Evolutionary conservation across 495 filamentous ascomycete genomes (phyloP).

Genomic region (Penicillium coprophilum): DNA sequence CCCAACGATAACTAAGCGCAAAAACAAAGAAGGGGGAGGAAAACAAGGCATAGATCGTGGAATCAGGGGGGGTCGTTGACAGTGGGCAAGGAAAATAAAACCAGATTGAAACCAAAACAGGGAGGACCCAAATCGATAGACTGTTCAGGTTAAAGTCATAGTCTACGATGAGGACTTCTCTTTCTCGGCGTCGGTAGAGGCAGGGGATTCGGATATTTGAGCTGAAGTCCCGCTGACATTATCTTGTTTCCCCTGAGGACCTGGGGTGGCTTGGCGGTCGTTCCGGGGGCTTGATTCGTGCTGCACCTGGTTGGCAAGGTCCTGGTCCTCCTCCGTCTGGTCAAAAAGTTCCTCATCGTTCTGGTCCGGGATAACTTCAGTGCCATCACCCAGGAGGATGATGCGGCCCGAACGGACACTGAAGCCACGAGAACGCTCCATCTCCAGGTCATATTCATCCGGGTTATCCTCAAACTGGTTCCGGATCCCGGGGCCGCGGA

Average conservation of each 20-base stretch:
- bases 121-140: slow-evolving; percentile 11
- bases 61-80: slow-evolving; percentile 23
- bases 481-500: slow-evolving; percentile 79
- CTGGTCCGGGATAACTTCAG: slow-evolving; percentile 80
- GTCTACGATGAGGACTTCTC: slow-evolving; percentile 37
- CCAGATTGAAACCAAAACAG: slow-evolving; percentile 18
- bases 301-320: slow-evolving; percentile 58
- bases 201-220: slow-evolving; percentile 50
- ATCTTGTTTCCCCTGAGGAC: slow-evolving; percentile 42
- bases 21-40: slow-evolving; percentile 9
- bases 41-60: slow-evolving; percentile 23
- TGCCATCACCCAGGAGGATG: slow-evolving; percentile 92
- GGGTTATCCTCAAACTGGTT: slow-evolving; percentile 90
- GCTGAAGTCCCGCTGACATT: slow-evolving; percentile 25
- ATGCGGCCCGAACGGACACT: slow-evolving; percentile 74
- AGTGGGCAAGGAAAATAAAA: slow-evolving; percentile 22
- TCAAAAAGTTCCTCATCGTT: slow-evolving; percentile 93
- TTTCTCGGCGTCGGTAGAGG: slow-evolving; percentile 40
- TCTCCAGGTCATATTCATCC: slow-evolving; percentile 86
- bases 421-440: slow-evolving; percentile 60
- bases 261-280: slow-evolving; percentile 60
- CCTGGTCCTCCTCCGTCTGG: slow-evolving; percentile 77
- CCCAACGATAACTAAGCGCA: slow-evolving; percentile 15
- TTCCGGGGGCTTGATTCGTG: slow-evolving; percentile 40
- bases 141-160: slow-evolving; percentile 7